phyloP scores from a whole-genome alignment of 1,284 basidiomycete species.

The Termitomyces sp. region DNA sequence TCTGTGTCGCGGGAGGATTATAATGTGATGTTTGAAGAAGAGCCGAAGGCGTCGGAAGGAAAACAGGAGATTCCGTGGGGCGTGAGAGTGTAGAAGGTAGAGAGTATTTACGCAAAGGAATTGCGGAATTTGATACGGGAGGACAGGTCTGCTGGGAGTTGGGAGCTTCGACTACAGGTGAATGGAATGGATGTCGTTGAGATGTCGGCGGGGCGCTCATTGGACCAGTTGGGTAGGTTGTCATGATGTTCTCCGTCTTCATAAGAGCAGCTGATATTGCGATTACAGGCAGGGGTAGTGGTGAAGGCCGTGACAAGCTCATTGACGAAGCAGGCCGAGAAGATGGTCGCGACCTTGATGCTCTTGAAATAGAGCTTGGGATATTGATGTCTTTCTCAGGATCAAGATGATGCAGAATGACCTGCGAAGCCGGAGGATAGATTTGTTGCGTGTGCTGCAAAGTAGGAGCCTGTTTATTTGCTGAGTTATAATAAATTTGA shows the following conservation, averaged over 20 bases:
- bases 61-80: background rate
- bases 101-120: background rate
- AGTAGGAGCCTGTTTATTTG: background rate
- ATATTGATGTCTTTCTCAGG: background rate
- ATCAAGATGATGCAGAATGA: background rate
- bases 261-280: background rate
- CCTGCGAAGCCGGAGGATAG: background rate
- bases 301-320: background rate
- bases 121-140: background rate
- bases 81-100: background rate
- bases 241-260: background rate
- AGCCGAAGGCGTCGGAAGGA: background rate
- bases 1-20: background rate
- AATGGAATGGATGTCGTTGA: background rate
- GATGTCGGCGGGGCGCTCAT: constrained; percentile 5
- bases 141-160: background rate
- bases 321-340: constrained; percentile 5
- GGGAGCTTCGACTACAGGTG: background rate
- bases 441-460: background rate
- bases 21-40: background rate
- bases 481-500: background rate
- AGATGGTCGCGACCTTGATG: constrained; percentile 1
- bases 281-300: constrained; percentile 7
- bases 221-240: constrained; percentile 5
- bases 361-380: constrained; percentile 5